These are phyloP conservation scores for Mercurialis annua DNA, from an alignment of 345 rosid species.

Conservation along the genomic window DNA sequence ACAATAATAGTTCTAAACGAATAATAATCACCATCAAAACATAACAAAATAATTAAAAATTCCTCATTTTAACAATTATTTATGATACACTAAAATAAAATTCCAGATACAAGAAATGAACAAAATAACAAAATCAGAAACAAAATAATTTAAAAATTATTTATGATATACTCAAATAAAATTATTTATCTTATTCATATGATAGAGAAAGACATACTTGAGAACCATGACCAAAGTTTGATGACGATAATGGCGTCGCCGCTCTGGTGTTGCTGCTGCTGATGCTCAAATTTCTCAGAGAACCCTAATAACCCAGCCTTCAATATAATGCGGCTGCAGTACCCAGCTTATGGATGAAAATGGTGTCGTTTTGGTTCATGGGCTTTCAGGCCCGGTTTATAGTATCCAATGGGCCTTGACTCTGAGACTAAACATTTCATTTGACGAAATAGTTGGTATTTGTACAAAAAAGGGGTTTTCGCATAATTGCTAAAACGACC, in stretches of 20 bases:
- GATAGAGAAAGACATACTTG: slow-evolving; percentile 14
- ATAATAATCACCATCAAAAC: too few species aligned
- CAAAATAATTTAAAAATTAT: neutral
- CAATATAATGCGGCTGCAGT: slow-evolving; percentile 7
- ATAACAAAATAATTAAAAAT: too few species aligned
- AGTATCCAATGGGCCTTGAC: too few species aligned
- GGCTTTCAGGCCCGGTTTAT: neutral
- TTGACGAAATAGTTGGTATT: too few species aligned
- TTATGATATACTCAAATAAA: too few species aligned
- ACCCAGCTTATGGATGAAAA: slow-evolving; percentile 5
- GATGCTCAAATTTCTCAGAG: neutral
- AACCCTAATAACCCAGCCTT: slow-evolving; percentile 9
- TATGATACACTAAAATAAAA: too few species aligned
- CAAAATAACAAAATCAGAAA: neutral
- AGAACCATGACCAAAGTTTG: slow-evolving; percentile 17
- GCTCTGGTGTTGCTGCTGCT: slow-evolving; percentile 8
- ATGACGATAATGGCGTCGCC: slow-evolving; percentile 7
- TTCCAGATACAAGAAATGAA: neutral
- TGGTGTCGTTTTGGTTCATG: neutral
- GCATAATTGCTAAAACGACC: too few species aligned
- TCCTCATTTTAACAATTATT: too few species aligned
- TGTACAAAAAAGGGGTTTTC: too few species aligned
- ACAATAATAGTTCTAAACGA: too few species aligned
- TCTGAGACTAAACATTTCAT: too few species aligned
- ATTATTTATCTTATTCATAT: neutral